phyloP scores from a whole-genome alignment of 1,284 basidiomycete species.

The Cutaneotrichosporon daszewskae region DNA sequence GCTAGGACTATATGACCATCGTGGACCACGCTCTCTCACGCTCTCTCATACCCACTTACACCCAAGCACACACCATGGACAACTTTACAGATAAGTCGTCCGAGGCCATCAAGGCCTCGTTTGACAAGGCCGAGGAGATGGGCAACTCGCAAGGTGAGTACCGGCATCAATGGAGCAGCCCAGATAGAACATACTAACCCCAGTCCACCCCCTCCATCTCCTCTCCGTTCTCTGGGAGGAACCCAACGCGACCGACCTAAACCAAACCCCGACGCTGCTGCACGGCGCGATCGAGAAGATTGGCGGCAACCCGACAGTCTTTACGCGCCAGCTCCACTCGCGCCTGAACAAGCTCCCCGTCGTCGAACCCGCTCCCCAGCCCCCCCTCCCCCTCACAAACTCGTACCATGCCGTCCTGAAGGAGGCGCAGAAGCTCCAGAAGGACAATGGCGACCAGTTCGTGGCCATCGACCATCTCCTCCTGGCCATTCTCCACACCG shows the following conservation, averaged over 20 bases:
- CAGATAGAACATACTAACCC: no score
- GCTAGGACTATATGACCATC: no score
- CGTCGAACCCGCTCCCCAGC: constrained; percentile 78
- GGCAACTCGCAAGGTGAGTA: constrained; percentile 41
- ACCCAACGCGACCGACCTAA: constrained; percentile 15
- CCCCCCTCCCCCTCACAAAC: constrained; percentile 59
- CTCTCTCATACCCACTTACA: no score
- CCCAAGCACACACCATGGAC: constrained; percentile 37
- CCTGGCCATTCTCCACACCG: constrained; percentile 61
- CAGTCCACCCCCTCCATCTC: constrained; percentile 48
- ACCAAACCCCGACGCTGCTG: constrained; percentile 37
- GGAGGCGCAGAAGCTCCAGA: constrained; percentile 73
- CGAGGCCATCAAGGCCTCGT: constrained; percentile 52
- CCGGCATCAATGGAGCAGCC: no score
- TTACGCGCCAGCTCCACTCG: constrained; percentile 40
- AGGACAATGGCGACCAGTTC: constrained; percentile 79
- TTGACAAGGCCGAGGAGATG: constrained; percentile 48
- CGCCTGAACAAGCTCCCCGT: constrained; percentile 59
- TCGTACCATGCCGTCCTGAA: constrained; percentile 64
- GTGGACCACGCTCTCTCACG: no score
- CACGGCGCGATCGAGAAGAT: constrained; percentile 40
- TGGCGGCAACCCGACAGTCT: constrained; percentile 39
- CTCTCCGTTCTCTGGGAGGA: constrained; percentile 44
- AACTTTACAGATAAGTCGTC: constrained; percentile 50
- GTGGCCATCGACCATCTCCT: constrained; percentile 84